Evolutionary conservation across 371 early-diverging fungal species (phyloP), one percentile per base, ranked within the genome.

Genomic region (Scutellospora calospora): DNA sequence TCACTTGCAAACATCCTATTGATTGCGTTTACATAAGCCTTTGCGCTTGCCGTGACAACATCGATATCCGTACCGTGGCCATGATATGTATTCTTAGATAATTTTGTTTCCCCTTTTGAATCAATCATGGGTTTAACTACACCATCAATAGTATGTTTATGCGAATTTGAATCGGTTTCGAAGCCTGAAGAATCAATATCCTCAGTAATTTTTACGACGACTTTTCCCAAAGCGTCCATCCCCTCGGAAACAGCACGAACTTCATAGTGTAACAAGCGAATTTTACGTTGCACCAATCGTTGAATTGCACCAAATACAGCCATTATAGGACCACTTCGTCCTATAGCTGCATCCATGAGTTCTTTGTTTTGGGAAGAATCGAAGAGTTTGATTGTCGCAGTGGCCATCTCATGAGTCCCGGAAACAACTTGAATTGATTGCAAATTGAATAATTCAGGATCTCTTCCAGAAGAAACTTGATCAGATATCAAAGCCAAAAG

Each of bases 221-320:
- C 97, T 82, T 94, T 91, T 66, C 96, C 97, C 31, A 96, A 85
- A 25, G 97, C 92, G 85, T 97, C 97, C 76, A 90, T 89, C 49
- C 96, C 97, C 73, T 90, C 93, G 20, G 94, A 94, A n/a, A 96
- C 94, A 18, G 94, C 94, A 55, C 91, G 91, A 31, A 97, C 94
- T 77, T 94, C 95, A 84, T 94, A 97, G 68, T 92, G 87, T 65
- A 90, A 89, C 81, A 93, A 87, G 49, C 87, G 86, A 76, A 93
- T 90, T 76, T 86, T 85, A 83, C 89, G 85, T 38, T 90, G 89
- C 0, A 93, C 89, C 77, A 94, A 85, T 45, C 96, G 94, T 86
- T 96, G 93, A 81, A 97, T 95, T 45, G 93, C 93, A 57, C 85
- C 87, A 87, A 95, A 96, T 65, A 94, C 91, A 33, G 97, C 96